Percentiles rank a stretch among this genome's conserved stretches.
Evolutionary conservation across 768 basidiomycete genomes (phyloP).

Genomic region (Baorangia bicolor): DNA sequence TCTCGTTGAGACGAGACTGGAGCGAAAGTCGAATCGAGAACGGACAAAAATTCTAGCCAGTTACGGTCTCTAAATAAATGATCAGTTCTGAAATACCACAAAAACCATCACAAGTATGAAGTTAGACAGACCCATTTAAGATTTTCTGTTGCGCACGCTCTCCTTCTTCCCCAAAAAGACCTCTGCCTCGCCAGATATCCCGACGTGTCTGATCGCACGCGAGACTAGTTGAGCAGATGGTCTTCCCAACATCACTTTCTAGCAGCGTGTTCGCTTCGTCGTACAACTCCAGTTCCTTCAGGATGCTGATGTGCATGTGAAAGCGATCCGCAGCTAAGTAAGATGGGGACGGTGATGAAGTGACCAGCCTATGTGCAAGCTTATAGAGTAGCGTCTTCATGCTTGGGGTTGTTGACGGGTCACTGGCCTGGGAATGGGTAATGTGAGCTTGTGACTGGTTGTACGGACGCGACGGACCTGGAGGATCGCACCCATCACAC

Average conservation of each 20-base stretch:
- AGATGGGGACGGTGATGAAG: constrained; percentile 60
- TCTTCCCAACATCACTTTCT: constrained; percentile 64
- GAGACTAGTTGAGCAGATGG: constrained; percentile 67
- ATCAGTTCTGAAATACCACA: constrained; percentile 21
- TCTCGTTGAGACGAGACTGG: constrained; percentile 30
- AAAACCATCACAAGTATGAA: constrained; percentile 5
- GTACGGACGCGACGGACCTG: constrained; percentile 49
- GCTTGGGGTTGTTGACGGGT: constrained; percentile 54
- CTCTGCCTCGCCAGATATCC: constrained; percentile 61
- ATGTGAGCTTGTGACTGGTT: constrained; percentile 8
- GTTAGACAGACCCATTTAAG: constrained; percentile 49
- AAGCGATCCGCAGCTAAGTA: constrained; percentile 73
- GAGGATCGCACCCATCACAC: constrained; percentile 72
- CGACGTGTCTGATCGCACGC: constrained; percentile 74
- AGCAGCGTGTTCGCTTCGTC: constrained; percentile 72
- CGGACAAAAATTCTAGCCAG: constrained; percentile 79
- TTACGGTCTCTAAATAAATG: constrained; percentile 64
- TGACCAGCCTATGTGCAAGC: constrained; percentile 73
- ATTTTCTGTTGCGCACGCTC: constrained; percentile 59
- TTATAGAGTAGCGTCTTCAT: constrained; percentile 72
- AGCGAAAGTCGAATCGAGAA: constrained; percentile 67
- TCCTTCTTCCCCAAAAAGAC: constrained; percentile 60
- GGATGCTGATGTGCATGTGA: constrained; percentile 68
- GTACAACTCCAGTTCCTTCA: constrained; percentile 63
- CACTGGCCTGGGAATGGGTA: constrained; percentile 58